Evolutionary conservation across 176 grass and related monocot species (phyloP), one percentile per base, ranked within the genome.

Genomic region (Carex parvula): DNA sequence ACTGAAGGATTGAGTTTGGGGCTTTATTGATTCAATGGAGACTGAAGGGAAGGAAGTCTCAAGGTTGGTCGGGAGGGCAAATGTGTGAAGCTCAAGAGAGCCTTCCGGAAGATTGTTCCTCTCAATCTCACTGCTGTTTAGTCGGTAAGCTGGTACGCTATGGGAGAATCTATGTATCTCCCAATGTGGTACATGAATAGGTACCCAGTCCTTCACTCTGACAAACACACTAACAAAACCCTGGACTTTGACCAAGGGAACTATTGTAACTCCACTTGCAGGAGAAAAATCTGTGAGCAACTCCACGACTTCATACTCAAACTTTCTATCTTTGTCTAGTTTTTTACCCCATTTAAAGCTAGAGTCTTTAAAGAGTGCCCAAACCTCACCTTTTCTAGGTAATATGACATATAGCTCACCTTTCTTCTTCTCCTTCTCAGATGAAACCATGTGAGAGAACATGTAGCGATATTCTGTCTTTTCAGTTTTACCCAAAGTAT

Each of bases 101-200:
- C 92, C 91, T 93, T 80, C 73, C 61, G 92, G 95, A 82, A 86
- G 56, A 82, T 91, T 91, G n/a, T 83, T 87, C 52, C 90, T 94
- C 86, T 98, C 91, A 71, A 88, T 94, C 86, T 98, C 91, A 71
- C 9, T 89, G 52, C 91, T 92, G 30, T 81, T 83, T 84, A 94
- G 88, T 82, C 86, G 89, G 89, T 90, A 90, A 58, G 69, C 84
- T 32, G 91, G 92, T 72, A 98, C 63, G 22, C 64, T 76, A 79
- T 98, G 95, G 75, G 95, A 95, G 90, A 98, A 98, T 66, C 88
- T 85, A 74, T 93, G 95, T 20, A 91, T 80, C 76, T 95, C 92
- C 50, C 71, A 85, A 67, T 87, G 80, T 58, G 87, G 85, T 85
- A 98, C 79, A 60, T 87, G 65, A 41, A 87, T 85, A 70, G 84